Percentiles rank a stretch among this genome's conserved stretches.
phyloP scores from a whole-genome alignment of 441 rosid species.

The Dalechampia spathulata region DNA sequence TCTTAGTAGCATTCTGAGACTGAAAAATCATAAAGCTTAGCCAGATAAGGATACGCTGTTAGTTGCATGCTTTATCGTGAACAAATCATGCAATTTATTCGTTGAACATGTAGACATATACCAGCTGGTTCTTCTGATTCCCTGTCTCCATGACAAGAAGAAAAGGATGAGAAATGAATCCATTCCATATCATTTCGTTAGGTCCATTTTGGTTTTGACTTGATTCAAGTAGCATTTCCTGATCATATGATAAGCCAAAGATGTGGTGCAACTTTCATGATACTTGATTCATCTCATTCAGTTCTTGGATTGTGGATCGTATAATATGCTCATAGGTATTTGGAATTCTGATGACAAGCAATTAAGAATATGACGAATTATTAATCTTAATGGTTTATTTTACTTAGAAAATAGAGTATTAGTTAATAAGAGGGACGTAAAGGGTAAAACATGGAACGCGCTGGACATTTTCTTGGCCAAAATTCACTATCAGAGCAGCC shows the following conservation, averaged over 20 bases:
- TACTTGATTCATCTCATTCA: no score
- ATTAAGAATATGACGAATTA: no score
- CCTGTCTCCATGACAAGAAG: not conserved
- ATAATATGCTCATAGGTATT: no score
- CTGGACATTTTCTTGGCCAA: not conserved
- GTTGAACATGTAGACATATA: not conserved
- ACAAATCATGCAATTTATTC: not conserved
- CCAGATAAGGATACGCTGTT: not conserved
- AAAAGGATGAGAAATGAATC: not conserved
- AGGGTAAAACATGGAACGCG: no score
- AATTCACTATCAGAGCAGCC: not conserved
- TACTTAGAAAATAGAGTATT: no score
- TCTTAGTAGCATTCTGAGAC: not conserved
- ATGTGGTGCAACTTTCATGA: no score
- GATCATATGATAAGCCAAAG: no score
- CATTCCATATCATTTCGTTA: not conserved
- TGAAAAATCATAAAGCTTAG: not conserved
- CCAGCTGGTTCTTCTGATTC: not conserved
- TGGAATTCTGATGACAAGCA: no score
- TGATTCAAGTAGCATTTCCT: not conserved
- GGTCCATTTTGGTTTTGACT: no score
- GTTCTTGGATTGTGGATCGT: no score
- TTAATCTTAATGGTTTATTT: no score
- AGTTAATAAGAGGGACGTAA: no score
- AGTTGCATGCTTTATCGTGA: not conserved